Conservation (phyloP, 73 alveolate genomes). For the Loxodes magnus region DNA sequence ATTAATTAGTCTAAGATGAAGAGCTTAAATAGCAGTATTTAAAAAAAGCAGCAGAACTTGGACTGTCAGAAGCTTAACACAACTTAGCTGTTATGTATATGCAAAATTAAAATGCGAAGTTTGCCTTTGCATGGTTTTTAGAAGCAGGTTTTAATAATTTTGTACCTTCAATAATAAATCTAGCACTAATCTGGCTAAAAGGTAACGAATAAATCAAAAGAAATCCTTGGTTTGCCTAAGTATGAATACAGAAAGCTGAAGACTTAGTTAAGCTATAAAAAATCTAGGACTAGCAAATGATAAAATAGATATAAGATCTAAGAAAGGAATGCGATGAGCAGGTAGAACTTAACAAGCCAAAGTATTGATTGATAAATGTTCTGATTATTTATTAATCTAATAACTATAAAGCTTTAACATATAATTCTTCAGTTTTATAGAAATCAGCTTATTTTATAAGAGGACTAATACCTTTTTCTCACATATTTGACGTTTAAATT, state of each 20-base stretch:
- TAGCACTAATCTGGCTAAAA: not conserved
- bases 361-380: no score
- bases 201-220: not conserved
- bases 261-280: not conserved
- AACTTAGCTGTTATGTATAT: conserved; percentile 1
- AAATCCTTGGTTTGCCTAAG: conserved; percentile 9
- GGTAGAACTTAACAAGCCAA: no score
- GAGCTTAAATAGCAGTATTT: not conserved
- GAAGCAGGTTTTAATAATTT: conserved; percentile 1
- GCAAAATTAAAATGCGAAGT: not conserved
- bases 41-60: conserved; percentile 9
- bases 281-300: not conserved
- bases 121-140: conserved; percentile 11
- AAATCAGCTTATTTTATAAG: no score
- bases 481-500: no score
- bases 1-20: not conserved
- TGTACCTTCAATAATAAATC: conserved; percentile 8
- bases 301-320: not conserved
- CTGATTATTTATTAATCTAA: no score
- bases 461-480: no score
- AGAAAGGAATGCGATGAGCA: no score
- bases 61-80: conserved; percentile 9
- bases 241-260: conserved; percentile 4
- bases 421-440: no score
- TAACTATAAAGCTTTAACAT: no score